A percentile compares a stretch with the other conserved stretches of the same genome.
Conservation (phyloP, 352 stramenopile species). For the Phytopythium cucurbitacearum region DNA sequence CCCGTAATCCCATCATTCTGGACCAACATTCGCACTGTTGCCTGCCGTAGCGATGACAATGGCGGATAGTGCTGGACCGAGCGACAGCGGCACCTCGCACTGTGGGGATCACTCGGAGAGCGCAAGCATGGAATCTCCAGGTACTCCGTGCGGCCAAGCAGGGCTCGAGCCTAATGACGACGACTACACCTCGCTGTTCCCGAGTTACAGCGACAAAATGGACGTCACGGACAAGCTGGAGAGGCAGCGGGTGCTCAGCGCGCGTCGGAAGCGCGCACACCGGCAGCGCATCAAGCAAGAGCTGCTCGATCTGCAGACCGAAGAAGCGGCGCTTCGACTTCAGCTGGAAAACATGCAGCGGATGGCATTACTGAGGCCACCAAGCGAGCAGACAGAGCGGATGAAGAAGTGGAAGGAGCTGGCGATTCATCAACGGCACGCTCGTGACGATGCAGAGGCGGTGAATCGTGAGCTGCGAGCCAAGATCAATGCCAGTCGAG, state of each 20-base stretch:
- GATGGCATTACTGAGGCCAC: too few relatives aligned
- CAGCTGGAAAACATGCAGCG: not conserved
- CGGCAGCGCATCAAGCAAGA: conserved; percentile 1
- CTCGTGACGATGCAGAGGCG: not conserved
- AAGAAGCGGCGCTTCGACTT: not conserved
- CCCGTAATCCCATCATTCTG: too few relatives aligned
- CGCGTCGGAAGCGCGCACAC: conserved; percentile 1
- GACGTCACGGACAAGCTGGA: not conserved
- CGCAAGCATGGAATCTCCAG: too few relatives aligned
- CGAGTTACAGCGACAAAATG: not conserved
- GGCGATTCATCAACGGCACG: not conserved
- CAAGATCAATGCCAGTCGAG: conserved; percentile 9
- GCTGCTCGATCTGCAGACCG: not conserved
- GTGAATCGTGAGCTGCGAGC: not conserved
- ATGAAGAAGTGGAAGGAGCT: not conserved
- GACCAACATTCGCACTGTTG: too few relatives aligned
- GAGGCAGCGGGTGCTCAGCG: conserved; percentile 1
- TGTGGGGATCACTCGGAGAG: too few relatives aligned
- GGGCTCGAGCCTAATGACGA: too few relatives aligned
- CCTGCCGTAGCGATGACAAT: too few relatives aligned
- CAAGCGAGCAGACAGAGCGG: too few relatives aligned
- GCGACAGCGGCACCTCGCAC: too few relatives aligned
- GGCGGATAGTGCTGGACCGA: too few relatives aligned
- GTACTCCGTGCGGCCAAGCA: too few relatives aligned
- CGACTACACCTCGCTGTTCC: too few relatives aligned